phyloP scores from a whole-genome alignment of 2,329 filamentous ascomycete species.

The Emmonsiellopsis sp. region DNA sequence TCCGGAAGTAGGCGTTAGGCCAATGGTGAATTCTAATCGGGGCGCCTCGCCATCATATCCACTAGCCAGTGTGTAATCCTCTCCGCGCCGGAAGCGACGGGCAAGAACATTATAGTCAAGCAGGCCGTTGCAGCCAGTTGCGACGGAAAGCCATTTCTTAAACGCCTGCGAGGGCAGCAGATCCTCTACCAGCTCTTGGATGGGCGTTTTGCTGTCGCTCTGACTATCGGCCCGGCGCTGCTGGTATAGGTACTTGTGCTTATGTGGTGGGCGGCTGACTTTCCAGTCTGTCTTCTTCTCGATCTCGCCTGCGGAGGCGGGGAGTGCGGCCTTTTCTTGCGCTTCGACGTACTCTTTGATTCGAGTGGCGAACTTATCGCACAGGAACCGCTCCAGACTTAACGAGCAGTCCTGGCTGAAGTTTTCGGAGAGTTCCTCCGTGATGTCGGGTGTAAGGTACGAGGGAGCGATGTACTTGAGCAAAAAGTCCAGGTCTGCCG shows the following conservation, averaged over 20 bases:
- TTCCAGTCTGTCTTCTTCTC: conserved; percentile 56
- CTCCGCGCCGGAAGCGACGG: conserved; percentile 73
- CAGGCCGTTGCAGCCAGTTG: conserved; percentile 60
- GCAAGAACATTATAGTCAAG: conserved; percentile 69
- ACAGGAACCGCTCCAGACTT: conserved; percentile 68
- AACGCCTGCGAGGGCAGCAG: conserved; percentile 80
- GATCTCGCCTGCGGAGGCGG: conserved; percentile 42
- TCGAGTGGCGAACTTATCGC: conserved; percentile 62
- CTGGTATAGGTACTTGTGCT: conserved; percentile 84
- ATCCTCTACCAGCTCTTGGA: conserved; percentile 70
- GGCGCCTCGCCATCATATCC: conserved; percentile 62
- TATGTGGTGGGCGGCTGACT: conserved; percentile 82
- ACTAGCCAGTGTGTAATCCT: conserved; percentile 89
- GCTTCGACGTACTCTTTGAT: conserved; percentile 63
- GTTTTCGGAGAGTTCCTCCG: conserved; percentile 68
- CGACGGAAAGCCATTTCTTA: conserved; percentile 76
- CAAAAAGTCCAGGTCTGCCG: conserved; percentile 77
- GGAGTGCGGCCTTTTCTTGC: conserved; percentile 46
- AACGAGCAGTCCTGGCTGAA: conserved; percentile 80
- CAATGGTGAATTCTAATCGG: conserved; percentile 76
- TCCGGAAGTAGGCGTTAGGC: conserved; percentile 72
- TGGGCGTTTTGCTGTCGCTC: conserved; percentile 41
- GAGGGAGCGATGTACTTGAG: conserved; percentile 82
- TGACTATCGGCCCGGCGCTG: conserved; percentile 37
- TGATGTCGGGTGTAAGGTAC: conserved; percentile 84